These are phyloP conservation scores for Penicillium sp. DNA, from an alignment of 2,329 filamentous ascomycete species.

Conservation along the genomic window DNA sequence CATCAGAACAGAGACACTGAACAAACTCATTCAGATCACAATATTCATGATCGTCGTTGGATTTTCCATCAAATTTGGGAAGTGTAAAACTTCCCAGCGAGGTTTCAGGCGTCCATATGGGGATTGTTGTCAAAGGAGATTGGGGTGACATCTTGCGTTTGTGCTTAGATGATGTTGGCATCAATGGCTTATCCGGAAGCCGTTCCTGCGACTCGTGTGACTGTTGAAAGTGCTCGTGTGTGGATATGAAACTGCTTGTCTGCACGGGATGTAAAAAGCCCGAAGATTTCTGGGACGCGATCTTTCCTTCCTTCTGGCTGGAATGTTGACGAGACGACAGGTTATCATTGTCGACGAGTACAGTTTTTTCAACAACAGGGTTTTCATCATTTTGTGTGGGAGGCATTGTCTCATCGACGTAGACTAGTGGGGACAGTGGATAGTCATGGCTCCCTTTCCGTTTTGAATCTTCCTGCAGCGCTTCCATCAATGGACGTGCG, in stretches of 20 bases:
- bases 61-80: neutral
- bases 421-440: constrained; percentile 13
- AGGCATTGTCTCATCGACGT: constrained; percentile 15
- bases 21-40: constrained; percentile 15
- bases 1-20: constrained; percentile 9
- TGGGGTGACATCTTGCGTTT: neutral
- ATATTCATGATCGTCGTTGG: neutral
- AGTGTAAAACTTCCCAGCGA: neutral
- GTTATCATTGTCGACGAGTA: constrained; percentile 22
- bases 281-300: neutral
- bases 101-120: constrained; percentile 21
- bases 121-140: constrained; percentile 27
- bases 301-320: constrained; percentile 7
- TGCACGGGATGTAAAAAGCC: neutral
- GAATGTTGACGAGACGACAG: constrained; percentile 13
- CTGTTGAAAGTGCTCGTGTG: neutral
- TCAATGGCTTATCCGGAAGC: neutral
- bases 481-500: neutral
- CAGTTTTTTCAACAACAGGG: neutral
- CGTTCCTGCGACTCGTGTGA: neutral
- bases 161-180: no score
- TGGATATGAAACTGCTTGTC: neutral
- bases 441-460: no score
- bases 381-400: neutral
- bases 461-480: neutral